Conservation (phyloP, 768 basidiomycete genomes). For the Amanita exitialis region DNA sequence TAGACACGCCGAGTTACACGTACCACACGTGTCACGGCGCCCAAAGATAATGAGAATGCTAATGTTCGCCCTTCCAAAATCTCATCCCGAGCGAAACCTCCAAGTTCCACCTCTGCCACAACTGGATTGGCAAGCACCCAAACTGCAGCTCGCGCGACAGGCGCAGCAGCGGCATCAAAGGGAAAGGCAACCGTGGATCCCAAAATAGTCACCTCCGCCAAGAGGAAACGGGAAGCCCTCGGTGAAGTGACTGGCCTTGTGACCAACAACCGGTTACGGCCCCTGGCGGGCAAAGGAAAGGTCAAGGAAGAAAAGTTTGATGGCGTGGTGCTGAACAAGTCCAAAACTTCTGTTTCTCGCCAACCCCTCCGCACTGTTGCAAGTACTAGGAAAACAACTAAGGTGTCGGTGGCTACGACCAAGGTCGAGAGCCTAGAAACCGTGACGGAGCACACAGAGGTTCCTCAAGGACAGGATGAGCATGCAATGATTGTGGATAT, state of each 20-base stretch:
- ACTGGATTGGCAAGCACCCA: constrained; percentile 22
- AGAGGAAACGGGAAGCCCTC: constrained; percentile 75
- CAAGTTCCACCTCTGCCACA: constrained; percentile 31
- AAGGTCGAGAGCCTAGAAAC: constrained; percentile 14
- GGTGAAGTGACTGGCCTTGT: constrained; percentile 51
- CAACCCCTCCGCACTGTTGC: constrained; percentile 48
- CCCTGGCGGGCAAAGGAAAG: constrained; percentile 39
- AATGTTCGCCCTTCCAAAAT: constrained; percentile 54
- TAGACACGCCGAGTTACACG: constrained; percentile 69
- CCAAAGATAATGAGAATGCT: constrained; percentile 69
- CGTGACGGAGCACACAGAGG: constrained; percentile 20
- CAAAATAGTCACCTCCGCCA: constrained; percentile 41
- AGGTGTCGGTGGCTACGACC: constrained; percentile 14
- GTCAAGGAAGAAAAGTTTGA: constrained; percentile 49
- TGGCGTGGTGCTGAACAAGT: constrained; percentile 47
- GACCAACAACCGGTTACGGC: constrained; percentile 35
- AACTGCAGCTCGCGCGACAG: constrained; percentile 35
- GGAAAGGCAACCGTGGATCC: constrained; percentile 35
- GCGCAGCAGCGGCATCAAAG: constrained; percentile 41
- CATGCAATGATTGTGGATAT: constrained; percentile 47
- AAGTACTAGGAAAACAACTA: constrained; percentile 28
- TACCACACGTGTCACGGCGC: constrained; percentile 31
- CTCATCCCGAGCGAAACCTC: constrained; percentile 51
- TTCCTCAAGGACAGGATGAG: constrained; percentile 26
- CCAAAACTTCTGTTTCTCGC: constrained; percentile 32